Percentiles rank a stretch among this genome's conserved stretches.
Conservation (phyloP, 805 yeast genomes). For the Candida caryicola region DNA sequence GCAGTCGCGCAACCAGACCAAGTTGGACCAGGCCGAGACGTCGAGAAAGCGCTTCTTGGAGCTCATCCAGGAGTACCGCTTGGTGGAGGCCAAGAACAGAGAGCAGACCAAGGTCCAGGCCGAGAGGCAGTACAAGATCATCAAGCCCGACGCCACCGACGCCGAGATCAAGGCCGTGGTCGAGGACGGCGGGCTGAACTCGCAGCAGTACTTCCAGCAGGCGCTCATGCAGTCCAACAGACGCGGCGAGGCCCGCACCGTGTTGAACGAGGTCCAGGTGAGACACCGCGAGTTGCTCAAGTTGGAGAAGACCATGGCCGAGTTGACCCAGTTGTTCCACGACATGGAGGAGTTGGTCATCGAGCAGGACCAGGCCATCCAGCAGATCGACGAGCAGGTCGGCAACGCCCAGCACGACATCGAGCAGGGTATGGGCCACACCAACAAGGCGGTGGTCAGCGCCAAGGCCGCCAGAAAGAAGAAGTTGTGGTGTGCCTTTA, state of each 20-base stretch:
- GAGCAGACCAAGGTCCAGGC: conserved; percentile 85
- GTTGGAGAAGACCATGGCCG: conserved; percentile 94
- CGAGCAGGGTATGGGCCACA: conserved; percentile 92
- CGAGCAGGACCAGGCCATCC: conserved; percentile 88
- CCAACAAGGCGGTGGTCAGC: conserved; percentile 80
- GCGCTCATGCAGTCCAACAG: conserved; percentile 84
- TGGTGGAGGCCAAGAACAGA: conserved; percentile 81
- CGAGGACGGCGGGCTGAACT: conserved; percentile 67
- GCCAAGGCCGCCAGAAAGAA: conserved; percentile 90
- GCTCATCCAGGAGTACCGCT: conserved; percentile 81
- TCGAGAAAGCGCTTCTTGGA: conserved; percentile 81
- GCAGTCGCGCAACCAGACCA: conserved; percentile 61
- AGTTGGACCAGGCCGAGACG: conserved; percentile 87
- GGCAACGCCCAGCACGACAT: conserved; percentile 83
- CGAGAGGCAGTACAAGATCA: conserved; percentile 87
- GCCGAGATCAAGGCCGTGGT: conserved; percentile 83
- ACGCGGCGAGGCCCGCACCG: conserved; percentile 93
- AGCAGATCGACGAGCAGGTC: conserved; percentile 78
- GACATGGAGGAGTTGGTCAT: conserved; percentile 96
- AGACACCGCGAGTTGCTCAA: conserved; percentile 93
- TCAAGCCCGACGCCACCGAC: conserved; percentile 80
- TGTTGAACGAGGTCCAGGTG: conserved; percentile 90
- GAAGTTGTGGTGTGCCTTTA: conserved; percentile 80
- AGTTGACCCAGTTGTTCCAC: conserved; percentile 87
- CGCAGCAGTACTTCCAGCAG: conserved; percentile 91